A percentile compares a stretch with the other conserved stretches of the same genome.
Conservation (phyloP, 2,329 filamentous ascomycete genomes). For the Fusarium fracticaudum region DNA sequence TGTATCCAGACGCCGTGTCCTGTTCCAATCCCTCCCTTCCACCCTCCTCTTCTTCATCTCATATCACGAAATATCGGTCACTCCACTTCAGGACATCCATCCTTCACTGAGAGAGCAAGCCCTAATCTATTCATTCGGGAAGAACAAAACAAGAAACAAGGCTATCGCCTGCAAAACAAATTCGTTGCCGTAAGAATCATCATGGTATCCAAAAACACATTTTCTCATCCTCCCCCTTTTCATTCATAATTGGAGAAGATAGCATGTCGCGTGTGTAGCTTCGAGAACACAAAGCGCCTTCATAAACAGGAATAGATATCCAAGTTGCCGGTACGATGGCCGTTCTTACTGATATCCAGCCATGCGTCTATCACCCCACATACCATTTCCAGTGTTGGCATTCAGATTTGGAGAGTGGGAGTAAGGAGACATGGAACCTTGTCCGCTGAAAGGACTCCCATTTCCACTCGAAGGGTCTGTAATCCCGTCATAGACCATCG, state of each 20-base stretch:
- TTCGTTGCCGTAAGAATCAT: conserved; percentile 29
- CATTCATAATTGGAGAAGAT: not conserved
- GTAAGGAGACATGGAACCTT: conserved; percentile 49
- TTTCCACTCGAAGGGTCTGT: conserved; percentile 47
- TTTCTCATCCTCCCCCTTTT: conserved; percentile 12
- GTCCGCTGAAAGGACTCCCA: conserved; percentile 50
- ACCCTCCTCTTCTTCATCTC: conserved; percentile 9
- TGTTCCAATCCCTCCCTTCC: conserved; percentile 2
- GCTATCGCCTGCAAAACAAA: conserved; percentile 14
- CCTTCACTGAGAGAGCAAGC: conserved; percentile 2
- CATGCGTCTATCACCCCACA: conserved; percentile 33
- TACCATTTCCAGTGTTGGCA: conserved; percentile 30
- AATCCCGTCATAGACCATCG: conserved; percentile 46
- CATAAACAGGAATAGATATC: not conserved
- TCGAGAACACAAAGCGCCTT: not conserved
- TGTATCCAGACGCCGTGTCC: conserved; percentile 18
- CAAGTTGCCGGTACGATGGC: not conserved
- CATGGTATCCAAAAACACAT: conserved; percentile 32
- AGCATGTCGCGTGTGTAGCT: not conserved
- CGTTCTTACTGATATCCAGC: conserved; percentile 20
- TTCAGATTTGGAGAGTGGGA: conserved; percentile 48
- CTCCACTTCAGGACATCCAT: conserved; percentile 17
- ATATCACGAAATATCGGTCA: conserved; percentile 17
- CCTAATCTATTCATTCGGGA: conserved; percentile 17
- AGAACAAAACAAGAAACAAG: conserved; percentile 21